phyloP scores from a whole-genome alignment of 2,329 filamentous ascomycete species.

The Penicillium sp. region DNA sequence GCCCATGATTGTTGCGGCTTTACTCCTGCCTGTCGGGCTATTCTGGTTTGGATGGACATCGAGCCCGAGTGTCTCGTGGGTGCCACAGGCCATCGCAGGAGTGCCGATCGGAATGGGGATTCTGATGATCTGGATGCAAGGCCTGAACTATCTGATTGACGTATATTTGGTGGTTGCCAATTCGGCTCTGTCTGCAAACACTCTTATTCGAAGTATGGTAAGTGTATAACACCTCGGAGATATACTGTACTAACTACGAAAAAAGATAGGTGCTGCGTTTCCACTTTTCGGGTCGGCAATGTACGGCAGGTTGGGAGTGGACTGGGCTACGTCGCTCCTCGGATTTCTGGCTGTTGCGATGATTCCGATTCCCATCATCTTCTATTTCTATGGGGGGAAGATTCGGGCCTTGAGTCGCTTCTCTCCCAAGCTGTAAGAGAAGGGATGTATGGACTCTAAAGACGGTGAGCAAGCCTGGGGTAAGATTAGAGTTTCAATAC shows the following conservation, averaged over 20 bases:
- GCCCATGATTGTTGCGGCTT: slow-evolving; percentile 46
- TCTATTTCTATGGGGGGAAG: neutral
- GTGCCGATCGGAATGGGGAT: slow-evolving; percentile 45
- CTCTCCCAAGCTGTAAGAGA: neutral
- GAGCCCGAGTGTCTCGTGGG: slow-evolving; percentile 39
- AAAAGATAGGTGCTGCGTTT: neutral
- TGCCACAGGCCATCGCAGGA: slow-evolving; percentile 46
- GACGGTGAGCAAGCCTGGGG: no score
- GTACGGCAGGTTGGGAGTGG: neutral
- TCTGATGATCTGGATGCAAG: slow-evolving; percentile 43
- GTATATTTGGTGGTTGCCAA: slow-evolving; percentile 40
- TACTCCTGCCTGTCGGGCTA: slow-evolving; percentile 46
- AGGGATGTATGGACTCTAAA: no score
- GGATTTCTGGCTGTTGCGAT: neutral
- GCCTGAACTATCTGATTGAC: slow-evolving; percentile 45
- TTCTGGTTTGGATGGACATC: slow-evolving; percentile 54
- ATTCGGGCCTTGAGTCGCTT: neutral
- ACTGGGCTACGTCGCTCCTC: neutral
- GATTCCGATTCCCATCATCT: neutral
- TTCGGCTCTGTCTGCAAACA: slow-evolving; percentile 39
- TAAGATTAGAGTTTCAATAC: no score
- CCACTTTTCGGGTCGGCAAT: neutral
- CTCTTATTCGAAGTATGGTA: slow-evolving; percentile 34
- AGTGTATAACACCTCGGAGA: slow-evolving; percentile 19
- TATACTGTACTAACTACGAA: neutral